Evolutionary conservation across 2,329 filamentous ascomycete species (phyloP).

Genomic region (Sporothrix humicola): DNA sequence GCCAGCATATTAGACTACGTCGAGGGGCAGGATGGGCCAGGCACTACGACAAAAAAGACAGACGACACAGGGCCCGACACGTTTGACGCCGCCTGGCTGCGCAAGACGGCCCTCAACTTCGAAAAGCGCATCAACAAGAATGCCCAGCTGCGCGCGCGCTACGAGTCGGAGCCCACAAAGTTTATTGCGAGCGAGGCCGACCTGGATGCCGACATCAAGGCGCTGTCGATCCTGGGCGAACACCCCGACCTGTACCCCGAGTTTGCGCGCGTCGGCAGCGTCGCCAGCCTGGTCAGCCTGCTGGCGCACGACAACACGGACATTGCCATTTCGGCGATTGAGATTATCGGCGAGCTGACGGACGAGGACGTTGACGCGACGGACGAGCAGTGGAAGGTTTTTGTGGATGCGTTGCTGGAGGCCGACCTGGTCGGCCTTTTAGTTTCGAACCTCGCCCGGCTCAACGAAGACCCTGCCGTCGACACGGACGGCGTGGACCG

Average conservation of each 20-base stretch:
- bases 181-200: slow-evolving; percentile 89
- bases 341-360: slow-evolving; percentile 88
- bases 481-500: slow-evolving; percentile 71
- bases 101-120: slow-evolving; percentile 79
- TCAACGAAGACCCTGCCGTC: slow-evolving; percentile 73
- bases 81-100: slow-evolving; percentile 83
- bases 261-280: slow-evolving; percentile 76
- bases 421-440: slow-evolving; percentile 76
- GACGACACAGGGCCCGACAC: slow-evolving; percentile 54
- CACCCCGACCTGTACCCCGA: slow-evolving; percentile 83
- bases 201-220: slow-evolving; percentile 85
- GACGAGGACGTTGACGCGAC: slow-evolving; percentile 89
- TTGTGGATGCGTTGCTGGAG: slow-evolving; percentile 71
- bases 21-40: slow-evolving; percentile 62
- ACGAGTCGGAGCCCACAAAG: slow-evolving; percentile 78
- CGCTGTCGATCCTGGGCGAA: slow-evolving; percentile 82
- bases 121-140: slow-evolving; percentile 93
- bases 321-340: slow-evolving; percentile 88
- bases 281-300: slow-evolving; percentile 75
- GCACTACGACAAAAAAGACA: slow-evolving; percentile 41
- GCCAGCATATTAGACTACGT: slow-evolving; percentile 87
- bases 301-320: slow-evolving; percentile 96
- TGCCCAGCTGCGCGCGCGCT: slow-evolving; percentile 84
- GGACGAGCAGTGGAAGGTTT: slow-evolving; percentile 76
- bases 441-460: slow-evolving; percentile 75